These are phyloP conservation scores for Pezicula rhizophila DNA, from an alignment of 2,329 filamentous ascomycete species.

Conservation along the genomic window DNA sequence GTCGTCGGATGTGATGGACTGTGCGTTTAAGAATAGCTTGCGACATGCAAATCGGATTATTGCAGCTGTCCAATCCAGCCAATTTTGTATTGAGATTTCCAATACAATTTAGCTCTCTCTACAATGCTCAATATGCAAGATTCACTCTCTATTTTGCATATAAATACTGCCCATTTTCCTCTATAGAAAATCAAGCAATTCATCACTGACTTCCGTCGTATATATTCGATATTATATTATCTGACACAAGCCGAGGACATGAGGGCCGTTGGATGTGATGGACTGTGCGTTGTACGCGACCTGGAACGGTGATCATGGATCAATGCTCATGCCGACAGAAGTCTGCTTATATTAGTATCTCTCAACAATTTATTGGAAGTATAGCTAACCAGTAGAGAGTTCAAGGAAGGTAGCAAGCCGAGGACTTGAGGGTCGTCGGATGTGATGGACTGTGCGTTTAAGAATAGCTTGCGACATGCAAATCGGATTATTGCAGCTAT, in stretches of 20 bases:
- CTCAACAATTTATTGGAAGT: neutral
- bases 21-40: slow-evolving; percentile 47
- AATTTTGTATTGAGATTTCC: slow-evolving; percentile 53
- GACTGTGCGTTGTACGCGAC: no score
- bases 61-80: slow-evolving; percentile 49
- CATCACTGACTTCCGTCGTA: no score
- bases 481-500: slow-evolving; percentile 64
- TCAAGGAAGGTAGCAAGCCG: slow-evolving; percentile 37
- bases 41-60: slow-evolving; percentile 71
- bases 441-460: no score
- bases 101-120: no score
- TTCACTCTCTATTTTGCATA: no score
- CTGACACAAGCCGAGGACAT: no score
- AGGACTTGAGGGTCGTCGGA: slow-evolving; percentile 53
- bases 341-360: slow-evolving; percentile 21
- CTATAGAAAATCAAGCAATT: no score
- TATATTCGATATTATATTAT: no score
- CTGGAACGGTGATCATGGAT: slow-evolving; percentile 62
- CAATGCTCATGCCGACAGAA: slow-evolving; percentile 57
- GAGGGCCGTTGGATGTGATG: no score
- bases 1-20: no score
- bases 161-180: no score
- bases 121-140: no score
- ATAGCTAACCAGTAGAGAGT: slow-evolving; percentile 36
- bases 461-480: slow-evolving; percentile 57